A percentile compares a stretch with the other conserved stretches of the same genome.
Evolutionary conservation across 495 filamentous ascomycete genomes (phyloP).

Genomic region (Neurospora sp.): DNA sequence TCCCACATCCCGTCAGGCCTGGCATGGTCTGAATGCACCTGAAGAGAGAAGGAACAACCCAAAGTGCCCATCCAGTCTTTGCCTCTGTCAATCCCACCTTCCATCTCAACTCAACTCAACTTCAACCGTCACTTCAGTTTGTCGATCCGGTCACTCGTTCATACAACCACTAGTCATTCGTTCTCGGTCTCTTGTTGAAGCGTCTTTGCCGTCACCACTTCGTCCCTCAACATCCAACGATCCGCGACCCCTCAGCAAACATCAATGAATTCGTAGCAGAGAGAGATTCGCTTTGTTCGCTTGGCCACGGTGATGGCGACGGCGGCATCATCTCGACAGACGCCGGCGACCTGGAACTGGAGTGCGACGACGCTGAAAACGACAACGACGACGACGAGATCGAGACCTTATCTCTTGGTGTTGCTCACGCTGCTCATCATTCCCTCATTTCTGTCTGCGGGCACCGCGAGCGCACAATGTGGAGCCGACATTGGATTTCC

Average conservation of each 20-base stretch:
- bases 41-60: background rate
- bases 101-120: background rate
- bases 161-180: background rate
- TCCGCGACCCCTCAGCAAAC: background rate
- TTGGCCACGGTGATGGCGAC: slow-evolving; percentile 20
- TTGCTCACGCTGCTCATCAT: slow-evolving; percentile 7
- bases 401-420: background rate
- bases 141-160: background rate
- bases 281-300: slow-evolving; percentile 6
- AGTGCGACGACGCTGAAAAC: background rate
- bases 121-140: background rate
- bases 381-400: slow-evolving; percentile 1
- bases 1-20: background rate
- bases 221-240: background rate
- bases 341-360: background rate
- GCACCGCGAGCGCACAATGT: slow-evolving; percentile 9
- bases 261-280: slow-evolving; percentile 12
- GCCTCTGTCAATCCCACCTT: background rate
- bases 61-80: background rate
- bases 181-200: background rate
- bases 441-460: slow-evolving; percentile 9
- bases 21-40: background rate
- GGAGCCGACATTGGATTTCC: slow-evolving; percentile 11
- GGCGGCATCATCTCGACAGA: background rate
- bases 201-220: background rate